Conservation (phyloP, 805 yeast genomes). For the Tetrapisispora iriomotensis region DNA sequence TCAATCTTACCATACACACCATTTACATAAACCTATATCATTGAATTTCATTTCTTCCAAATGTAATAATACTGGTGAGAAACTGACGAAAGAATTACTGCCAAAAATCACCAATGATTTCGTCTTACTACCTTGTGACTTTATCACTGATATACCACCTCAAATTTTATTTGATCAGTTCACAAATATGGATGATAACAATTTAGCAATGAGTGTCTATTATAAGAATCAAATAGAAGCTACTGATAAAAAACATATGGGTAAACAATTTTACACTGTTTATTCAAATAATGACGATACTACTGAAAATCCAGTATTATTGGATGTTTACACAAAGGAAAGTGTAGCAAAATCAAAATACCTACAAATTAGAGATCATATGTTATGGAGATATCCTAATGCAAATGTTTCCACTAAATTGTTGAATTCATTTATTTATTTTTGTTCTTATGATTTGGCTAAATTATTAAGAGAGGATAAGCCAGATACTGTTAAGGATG, state of each 20-base stretch:
- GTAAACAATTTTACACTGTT: slow-evolving; percentile 54
- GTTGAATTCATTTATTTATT: slow-evolving; percentile 63
- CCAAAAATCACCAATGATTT: slow-evolving; percentile 41
- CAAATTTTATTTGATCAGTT: slow-evolving; percentile 77
- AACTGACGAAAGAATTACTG: slow-evolving; percentile 40
- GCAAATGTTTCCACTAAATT: slow-evolving; percentile 67
- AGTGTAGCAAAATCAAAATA: slow-evolving; percentile 64
- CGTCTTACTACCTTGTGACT: slow-evolving; percentile 88
- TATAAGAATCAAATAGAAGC: slow-evolving; percentile 67
- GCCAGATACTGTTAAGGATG: slow-evolving; percentile 2
- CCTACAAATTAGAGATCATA: slow-evolving; percentile 69
- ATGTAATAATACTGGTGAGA: slow-evolving; percentile 52
- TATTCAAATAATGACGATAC: slow-evolving; percentile 42
- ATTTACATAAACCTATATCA: slow-evolving; percentile 27
- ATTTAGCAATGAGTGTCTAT: slow-evolving; percentile 66
- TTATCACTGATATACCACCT: slow-evolving; percentile 86
- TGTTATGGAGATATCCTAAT: slow-evolving; percentile 83
- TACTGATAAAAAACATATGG: slow-evolving; percentile 52
- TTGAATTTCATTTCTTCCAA: slow-evolving; percentile 37
- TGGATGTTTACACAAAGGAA: slow-evolving; percentile 65
- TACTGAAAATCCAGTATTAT: slow-evolving; percentile 33
- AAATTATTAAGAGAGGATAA: slow-evolving; percentile 32
- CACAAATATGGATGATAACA: slow-evolving; percentile 56
- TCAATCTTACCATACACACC: slow-evolving; percentile 20
- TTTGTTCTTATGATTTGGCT: slow-evolving; percentile 47